phyloP scores from a whole-genome alignment of 1,284 basidiomycete species.

The Sphaerobolus stellatus region DNA sequence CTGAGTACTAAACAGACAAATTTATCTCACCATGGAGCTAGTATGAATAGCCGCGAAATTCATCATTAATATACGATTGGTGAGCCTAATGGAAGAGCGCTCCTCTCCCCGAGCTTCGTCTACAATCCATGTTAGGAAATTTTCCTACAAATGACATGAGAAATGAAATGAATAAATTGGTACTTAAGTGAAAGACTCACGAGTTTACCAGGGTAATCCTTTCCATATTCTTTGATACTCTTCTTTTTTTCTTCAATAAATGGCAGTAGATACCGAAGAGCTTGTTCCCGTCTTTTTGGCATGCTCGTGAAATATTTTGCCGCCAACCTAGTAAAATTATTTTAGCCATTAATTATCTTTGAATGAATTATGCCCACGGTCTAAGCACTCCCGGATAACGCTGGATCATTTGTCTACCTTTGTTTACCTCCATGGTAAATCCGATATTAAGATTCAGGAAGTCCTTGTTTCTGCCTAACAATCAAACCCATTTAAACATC shows the following conservation, averaged over 20 bases:
- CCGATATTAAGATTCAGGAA: conserved; percentile 39
- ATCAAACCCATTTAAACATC: background rate
- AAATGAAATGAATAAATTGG: background rate
- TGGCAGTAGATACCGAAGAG: conserved; percentile 32
- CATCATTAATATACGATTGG: conserved; percentile 31
- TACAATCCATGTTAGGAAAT: conserved; percentile 46
- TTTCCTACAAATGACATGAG: conserved; percentile 30
- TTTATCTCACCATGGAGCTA: conserved; percentile 28
- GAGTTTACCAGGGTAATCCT: conserved; percentile 36
- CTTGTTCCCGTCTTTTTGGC: conserved; percentile 25
- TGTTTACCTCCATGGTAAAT: conserved; percentile 32
- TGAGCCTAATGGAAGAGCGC: conserved; percentile 29
- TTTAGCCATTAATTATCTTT: background rate
- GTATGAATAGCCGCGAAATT: conserved; percentile 45
- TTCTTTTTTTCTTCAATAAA: conserved; percentile 38
- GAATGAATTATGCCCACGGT: conserved; percentile 32
- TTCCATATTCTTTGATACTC: conserved; percentile 30
- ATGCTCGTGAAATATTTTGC: conserved; percentile 24
- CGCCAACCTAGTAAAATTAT: conserved; percentile 19
- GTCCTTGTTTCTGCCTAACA: conserved; percentile 41
- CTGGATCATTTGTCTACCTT: conserved; percentile 25
- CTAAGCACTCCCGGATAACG: conserved; percentile 40
- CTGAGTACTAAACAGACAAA: conserved; percentile 15
- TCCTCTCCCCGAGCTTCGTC: conserved; percentile 36
- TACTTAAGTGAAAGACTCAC: conserved; percentile 20